Conservation (phyloP, 768 basidiomycete species). For the Polyporus arcularius region DNA sequence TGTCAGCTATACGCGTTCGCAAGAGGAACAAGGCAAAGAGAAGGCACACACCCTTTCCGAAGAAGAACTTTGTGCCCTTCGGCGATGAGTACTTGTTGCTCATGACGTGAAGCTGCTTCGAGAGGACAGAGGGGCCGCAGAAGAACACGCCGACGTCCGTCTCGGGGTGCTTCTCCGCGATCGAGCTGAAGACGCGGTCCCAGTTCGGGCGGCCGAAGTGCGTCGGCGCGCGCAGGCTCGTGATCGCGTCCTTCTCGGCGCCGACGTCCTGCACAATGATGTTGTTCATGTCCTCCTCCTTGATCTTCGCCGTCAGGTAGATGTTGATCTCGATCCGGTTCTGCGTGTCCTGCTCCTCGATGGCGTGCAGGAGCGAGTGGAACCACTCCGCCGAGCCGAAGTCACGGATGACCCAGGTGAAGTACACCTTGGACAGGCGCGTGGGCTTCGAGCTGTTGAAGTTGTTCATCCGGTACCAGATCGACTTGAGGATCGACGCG, state of each 20-base stretch:
- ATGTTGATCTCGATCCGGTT: conserved; percentile 92
- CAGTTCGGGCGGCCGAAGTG: conserved; percentile 92
- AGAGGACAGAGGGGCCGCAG: conserved; percentile 80
- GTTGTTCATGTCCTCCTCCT: conserved; percentile 92
- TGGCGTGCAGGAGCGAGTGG: conserved; percentile 89
- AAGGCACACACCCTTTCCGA: conserved; percentile 73
- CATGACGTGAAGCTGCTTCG: conserved; percentile 71
- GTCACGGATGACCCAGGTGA: conserved; percentile 95
- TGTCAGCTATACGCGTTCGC: background rate
- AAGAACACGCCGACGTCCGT: conserved; percentile 94
- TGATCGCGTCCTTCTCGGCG: conserved; percentile 90
- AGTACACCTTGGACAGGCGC: conserved; percentile 86
- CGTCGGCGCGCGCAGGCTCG: conserved; percentile 84
- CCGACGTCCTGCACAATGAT: conserved; percentile 94
- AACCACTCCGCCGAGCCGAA: conserved; percentile 92
- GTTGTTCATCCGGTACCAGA: conserved; percentile 97
- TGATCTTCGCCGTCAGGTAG: conserved; percentile 88
- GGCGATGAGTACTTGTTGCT: conserved; percentile 85
- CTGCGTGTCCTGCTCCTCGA: conserved; percentile 88
- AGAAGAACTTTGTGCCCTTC: conserved; percentile 83
- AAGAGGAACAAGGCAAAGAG: background rate
- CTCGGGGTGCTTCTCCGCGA: conserved; percentile 81
- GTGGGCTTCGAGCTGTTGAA: conserved; percentile 74
- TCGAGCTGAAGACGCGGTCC: conserved; percentile 71
- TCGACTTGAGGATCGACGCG: conserved; percentile 86